Evolutionary conservation across 2,329 filamentous ascomycete genomes (phyloP).

Genomic region (Waltergamsia citrina): DNA sequence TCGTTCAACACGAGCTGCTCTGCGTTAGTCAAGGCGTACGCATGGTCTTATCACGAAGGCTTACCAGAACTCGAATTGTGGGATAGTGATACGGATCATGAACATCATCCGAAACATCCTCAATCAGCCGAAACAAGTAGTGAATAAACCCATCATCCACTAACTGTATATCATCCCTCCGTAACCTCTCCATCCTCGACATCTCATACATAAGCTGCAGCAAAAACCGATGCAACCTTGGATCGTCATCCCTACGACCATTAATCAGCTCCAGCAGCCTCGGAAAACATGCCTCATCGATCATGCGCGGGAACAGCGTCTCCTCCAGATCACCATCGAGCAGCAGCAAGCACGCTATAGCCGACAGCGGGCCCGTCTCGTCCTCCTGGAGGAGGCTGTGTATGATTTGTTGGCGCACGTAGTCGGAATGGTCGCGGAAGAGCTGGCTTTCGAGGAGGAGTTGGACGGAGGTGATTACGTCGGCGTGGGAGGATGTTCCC

Average conservation of each 20-base stretch:
- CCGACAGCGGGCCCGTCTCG: constrained; percentile 67
- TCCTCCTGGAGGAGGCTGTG: constrained; percentile 89
- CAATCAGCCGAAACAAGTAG: constrained; percentile 79
- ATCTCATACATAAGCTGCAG: constrained; percentile 93
- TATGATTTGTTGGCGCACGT: constrained; percentile 87
- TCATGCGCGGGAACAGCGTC: constrained; percentile 75
- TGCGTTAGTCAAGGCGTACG: constrained; percentile 8
- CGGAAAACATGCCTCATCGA: constrained; percentile 73
- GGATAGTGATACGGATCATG: constrained; percentile 94
- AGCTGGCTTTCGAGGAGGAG: constrained; percentile 67
- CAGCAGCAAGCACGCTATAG: constrained; percentile 75
- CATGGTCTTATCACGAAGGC: constrained; percentile 17
- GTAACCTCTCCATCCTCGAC: constrained; percentile 80
- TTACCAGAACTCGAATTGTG: constrained; percentile 82
- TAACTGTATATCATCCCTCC: constrained; percentile 63
- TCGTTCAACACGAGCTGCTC: constrained; percentile 94
- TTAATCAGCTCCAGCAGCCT: constrained; percentile 76
- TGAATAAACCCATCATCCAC: constrained; percentile 75
- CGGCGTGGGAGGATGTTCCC: constrained; percentile 67
- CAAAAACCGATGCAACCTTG: constrained; percentile 67
- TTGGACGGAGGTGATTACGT: constrained; percentile 71
- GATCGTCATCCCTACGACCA: constrained; percentile 53
- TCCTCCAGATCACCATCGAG: constrained; percentile 79
- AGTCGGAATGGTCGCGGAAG: constrained; percentile 67
- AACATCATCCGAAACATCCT: constrained; percentile 75